A percentile compares a stretch with the other conserved stretches of the same genome.
Evolutionary conservation across 495 filamentous ascomycete species (phyloP).

Genomic region (Immersiella caudata): DNA sequence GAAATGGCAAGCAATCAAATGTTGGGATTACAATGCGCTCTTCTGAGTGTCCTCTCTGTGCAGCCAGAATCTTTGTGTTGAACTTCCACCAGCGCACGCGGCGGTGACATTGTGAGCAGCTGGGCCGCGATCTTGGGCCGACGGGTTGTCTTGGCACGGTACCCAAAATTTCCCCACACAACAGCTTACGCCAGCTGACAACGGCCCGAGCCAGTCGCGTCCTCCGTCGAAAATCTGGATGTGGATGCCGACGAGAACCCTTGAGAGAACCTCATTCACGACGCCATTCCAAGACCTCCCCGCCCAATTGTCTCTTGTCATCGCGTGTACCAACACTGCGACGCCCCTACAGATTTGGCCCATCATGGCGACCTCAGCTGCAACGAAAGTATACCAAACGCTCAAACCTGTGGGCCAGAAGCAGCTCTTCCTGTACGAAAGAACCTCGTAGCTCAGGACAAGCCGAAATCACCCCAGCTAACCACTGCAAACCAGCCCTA

Average conservation of each 20-base stretch:
- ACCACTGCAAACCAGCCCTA: constrained; percentile 58
- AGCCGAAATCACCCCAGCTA: background rate
- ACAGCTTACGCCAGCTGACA: background rate
- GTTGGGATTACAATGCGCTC: background rate
- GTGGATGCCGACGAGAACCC: background rate
- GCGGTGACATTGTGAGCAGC: too few species aligned
- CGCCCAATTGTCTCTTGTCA: background rate
- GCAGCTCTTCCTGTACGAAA: constrained; percentile 68
- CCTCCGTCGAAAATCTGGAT: constrained; percentile 1
- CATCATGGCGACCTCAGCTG: constrained; percentile 22
- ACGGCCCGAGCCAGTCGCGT: constrained; percentile 5
- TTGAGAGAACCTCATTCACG: background rate
- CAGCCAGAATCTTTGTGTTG: background rate
- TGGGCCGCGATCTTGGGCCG: background rate
- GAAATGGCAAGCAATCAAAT: constrained; percentile 4
- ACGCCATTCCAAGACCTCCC: background rate
- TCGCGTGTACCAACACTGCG: background rate
- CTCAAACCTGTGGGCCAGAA: constrained; percentile 51
- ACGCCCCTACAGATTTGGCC: background rate
- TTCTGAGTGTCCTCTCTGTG: background rate
- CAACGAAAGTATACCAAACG: constrained; percentile 7
- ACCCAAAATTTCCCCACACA: background rate
- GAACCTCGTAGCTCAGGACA: background rate
- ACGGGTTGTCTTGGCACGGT: background rate
- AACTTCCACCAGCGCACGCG: background rate